Percentiles rank a stretch among this genome's conserved stretches.
Conservation (phyloP, 2,329 filamentous ascomycete genomes). For the Aspergillus neoniger region DNA sequence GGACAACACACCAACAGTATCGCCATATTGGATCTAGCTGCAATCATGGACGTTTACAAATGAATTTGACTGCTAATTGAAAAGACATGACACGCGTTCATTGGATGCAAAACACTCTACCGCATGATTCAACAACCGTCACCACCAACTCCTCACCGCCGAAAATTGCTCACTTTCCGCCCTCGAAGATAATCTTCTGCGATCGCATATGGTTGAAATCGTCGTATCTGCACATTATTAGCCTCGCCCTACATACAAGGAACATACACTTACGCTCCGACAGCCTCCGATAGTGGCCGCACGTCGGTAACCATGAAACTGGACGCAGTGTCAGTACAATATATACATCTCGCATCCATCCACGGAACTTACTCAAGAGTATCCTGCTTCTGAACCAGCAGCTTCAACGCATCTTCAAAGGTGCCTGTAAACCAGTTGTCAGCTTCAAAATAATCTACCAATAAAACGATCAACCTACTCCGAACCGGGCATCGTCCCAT, state of each 20-base stretch:
- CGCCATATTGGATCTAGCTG: too few species aligned
- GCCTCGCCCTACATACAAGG: too few species aligned
- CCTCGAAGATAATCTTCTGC: slow-evolving; percentile 69
- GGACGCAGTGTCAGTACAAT: slow-evolving; percentile 18
- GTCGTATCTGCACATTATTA: slow-evolving; percentile 52
- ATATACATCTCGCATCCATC: neutral
- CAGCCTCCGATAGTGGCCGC: slow-evolving; percentile 66
- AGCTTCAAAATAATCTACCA: too few species aligned
- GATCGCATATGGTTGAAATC: slow-evolving; percentile 70
- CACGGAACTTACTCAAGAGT: slow-evolving; percentile 59
- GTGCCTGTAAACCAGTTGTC: slow-evolving; percentile 38
- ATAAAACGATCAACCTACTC: slow-evolving; percentile 21
- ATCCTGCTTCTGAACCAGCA: slow-evolving; percentile 66
- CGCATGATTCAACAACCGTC: neutral
- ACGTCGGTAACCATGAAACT: slow-evolving; percentile 75
- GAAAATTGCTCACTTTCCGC: slow-evolving; percentile 17
- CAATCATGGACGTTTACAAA: too few species aligned
- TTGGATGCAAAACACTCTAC: too few species aligned
- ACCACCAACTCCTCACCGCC: neutral
- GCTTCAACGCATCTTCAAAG: slow-evolving; percentile 63
- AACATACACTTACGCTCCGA: slow-evolving; percentile 48
- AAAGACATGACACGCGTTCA: too few species aligned
- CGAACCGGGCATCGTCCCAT: slow-evolving; percentile 74
- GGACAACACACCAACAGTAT: too few species aligned
- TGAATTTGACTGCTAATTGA: too few species aligned